phyloP scores from a whole-genome alignment of 768 basidiomycete genomes.

The Dentipellis fragilis region DNA sequence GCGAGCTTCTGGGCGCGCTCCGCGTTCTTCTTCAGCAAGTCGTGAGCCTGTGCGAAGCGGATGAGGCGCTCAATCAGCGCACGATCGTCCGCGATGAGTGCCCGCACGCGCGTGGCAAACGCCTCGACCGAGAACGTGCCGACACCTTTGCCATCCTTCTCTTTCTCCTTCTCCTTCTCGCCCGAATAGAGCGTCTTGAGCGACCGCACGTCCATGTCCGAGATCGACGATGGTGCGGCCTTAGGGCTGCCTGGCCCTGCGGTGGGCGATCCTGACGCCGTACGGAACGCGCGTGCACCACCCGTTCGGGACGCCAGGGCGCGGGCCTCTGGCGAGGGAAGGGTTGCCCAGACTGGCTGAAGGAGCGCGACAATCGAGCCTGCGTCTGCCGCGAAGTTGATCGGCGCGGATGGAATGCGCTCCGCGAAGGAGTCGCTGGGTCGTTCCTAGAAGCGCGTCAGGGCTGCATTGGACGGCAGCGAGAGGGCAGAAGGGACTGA shows the following conservation, averaged over 20 bases:
- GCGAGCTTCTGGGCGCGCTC: constrained; percentile 87
- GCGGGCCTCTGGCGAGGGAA: constrained; percentile 81
- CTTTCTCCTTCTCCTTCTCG: constrained; percentile 8
- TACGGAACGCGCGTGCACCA: constrained; percentile 33
- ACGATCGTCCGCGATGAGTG: constrained; percentile 74
- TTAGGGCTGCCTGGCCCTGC: constrained; percentile 22
- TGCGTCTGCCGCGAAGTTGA: constrained; percentile 32
- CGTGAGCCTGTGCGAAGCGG: constrained; percentile 82
- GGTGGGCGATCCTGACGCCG: constrained; percentile 22
- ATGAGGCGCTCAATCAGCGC: constrained; percentile 76
- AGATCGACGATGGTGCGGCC: constrained; percentile 37
- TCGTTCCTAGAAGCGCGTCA: constrained; percentile 2
- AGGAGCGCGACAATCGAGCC: constrained; percentile 51
- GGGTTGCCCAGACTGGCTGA: constrained; percentile 65
- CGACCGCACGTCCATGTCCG: constrained; percentile 78
- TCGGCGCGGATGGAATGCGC: constrained; percentile 9
- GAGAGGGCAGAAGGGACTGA: neutral
- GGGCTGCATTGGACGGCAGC: neutral
- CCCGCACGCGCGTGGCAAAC: constrained; percentile 69
- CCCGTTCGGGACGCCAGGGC: constrained; percentile 44
- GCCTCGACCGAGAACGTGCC: constrained; percentile 64
- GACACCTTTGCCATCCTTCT: constrained; percentile 6
- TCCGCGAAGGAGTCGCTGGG: neutral
- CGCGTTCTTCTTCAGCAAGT: constrained; percentile 85
- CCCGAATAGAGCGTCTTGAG: constrained; percentile 73